Evolutionary conservation across 805 yeast species (phyloP), one percentile per base, ranked within the genome.

Genomic region (Cyberlindnera bimundalis): DNA sequence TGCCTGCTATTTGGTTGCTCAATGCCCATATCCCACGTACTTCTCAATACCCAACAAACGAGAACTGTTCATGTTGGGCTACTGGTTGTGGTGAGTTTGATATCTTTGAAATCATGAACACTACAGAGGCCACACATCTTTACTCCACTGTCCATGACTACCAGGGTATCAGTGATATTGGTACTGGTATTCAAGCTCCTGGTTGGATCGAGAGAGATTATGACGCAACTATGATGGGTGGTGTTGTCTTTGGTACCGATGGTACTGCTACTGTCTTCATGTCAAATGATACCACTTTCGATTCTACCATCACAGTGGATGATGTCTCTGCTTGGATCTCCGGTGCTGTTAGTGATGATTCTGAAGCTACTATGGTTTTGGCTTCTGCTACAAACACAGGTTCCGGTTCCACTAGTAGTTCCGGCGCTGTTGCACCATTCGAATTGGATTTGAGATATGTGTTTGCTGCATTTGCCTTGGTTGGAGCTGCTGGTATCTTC

Each of bases 71-170:
- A 6, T 79, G 88, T 55, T 83, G 90, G 90, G 67, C 74, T 33
- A 71, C 82, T 21, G 91, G 90, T 10, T 81, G 89, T 62, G 89
- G 90, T 59, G 89, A 83, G 61, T 81, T 78, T 51, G 91, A 83
- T 62, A 74, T 81, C 50, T 83, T 83, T 57, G 91, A 84, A 65
- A 79, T 78, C 29, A 73, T 80, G 78, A 83, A 83, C 62, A 62
- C 66, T 41, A 77, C 87, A 13, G 76, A 76, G 48, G 59, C 74
- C 19, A 61, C 60, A 37, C 70, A 79, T 42, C 68, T 84, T 51
- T 80, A 68, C 62, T 70, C 88, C 15, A 81, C 90, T 7, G 65
- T 84, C 59, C 93, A 84, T 59, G 86, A 81, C 55, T 84, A 73
- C 70, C 93, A 84, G 61, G 87, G 86, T 29, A 75, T 81, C 33